A percentile compares a stretch with the other conserved stretches of the same genome.
phyloP scores from a whole-genome alignment of 1,139 yeast species.

The Yamadazyma jaroonii region DNA sequence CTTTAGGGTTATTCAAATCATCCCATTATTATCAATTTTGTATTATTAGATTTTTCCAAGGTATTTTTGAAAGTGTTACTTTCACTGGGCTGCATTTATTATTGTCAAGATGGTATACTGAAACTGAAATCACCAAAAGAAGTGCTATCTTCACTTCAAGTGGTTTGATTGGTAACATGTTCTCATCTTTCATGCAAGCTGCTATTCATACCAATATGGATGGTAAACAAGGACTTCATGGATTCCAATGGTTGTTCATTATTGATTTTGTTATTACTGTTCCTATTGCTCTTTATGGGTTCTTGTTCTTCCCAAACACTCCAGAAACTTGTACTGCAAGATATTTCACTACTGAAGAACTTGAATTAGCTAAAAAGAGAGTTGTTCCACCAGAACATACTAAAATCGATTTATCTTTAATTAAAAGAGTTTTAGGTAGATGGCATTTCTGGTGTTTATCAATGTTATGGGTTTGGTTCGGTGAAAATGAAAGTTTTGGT shows the following conservation, averaged over 20 bases:
- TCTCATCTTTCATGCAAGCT: slow-evolving; percentile 35
- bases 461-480: slow-evolving; percentile 56
- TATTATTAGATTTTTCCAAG: slow-evolving; percentile 54
- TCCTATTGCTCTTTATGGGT: slow-evolving; percentile 53
- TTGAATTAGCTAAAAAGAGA: slow-evolving; percentile 26
- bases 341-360: slow-evolving; percentile 34
- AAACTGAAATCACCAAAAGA: slow-evolving; percentile 42
- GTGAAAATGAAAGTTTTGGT: slow-evolving; percentile 55
- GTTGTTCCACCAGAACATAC: slow-evolving; percentile 26
- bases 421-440: slow-evolving; percentile 46
- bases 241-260: slow-evolving; percentile 42
- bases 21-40: slow-evolving; percentile 43
- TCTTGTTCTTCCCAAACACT: slow-evolving; percentile 56
- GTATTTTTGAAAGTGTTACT: slow-evolving; percentile 53
- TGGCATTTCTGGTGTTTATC: slow-evolving; percentile 64
- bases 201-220: slow-evolving; percentile 34
- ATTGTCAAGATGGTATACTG: slow-evolving; percentile 53
- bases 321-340: slow-evolving; percentile 45
- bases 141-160: slow-evolving; percentile 53
- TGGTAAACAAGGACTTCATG: slow-evolving; percentile 26
- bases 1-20: slow-evolving; percentile 49
- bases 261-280: slow-evolving; percentile 36
- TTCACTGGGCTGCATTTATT: slow-evolving; percentile 54
- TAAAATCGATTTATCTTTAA: slow-evolving; percentile 40
- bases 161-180: slow-evolving; percentile 52